Evolutionary conservation across 345 rosid species (phyloP), one percentile per base, ranked within the genome.

Genomic region (Laguncularia racemosa): DNA sequence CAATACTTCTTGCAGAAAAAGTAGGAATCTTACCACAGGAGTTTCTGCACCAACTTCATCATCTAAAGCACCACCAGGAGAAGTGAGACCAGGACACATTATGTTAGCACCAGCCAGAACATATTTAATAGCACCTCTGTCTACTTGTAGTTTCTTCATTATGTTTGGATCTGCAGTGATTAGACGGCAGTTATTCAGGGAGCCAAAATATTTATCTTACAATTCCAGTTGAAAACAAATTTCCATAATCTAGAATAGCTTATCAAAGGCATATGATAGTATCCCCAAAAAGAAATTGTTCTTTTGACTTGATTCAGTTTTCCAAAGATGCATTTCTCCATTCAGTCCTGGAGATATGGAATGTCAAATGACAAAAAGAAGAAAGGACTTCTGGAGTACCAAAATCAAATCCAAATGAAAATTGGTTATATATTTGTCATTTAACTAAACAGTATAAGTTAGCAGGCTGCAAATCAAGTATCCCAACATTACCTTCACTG

Each of bases 11-110:
- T 33, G 40, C 40, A 0, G 44, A 16, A 49, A 33, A 40, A 28
- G 20, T 16, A 40, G 17, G 56, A 48, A 52, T 54, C 73, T 53
- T 86, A 88, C 99, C 88, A 95, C 99, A 16, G 97, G 99, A 47
- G 85, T 88, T 73, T 95, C 97, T 47, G 91, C 77, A 6, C 76
- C 93, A 20, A 95, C 97, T 82, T 84, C 86, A 20, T 84, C 93
- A 71, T 95, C 97, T 74, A 95, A 68, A 72, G 67, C 86, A 53
- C 99, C 99, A 50, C 97, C 96, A 2, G 93, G 97, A 64, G 99
- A 95, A 38, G 97, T 90, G 52, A 90, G 99, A 67, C 99, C 99
- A 76, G 97, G 97, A 56, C 99, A 90, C 97, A 90, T 95, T 67
- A 95, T 90, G 79, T 95, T 95, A 68, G 97, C 99, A 69, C 99